These are phyloP conservation scores for Trichosporon ovoides DNA, from an alignment of 1,284 basidiomycete genomes.

Conservation along the genomic window DNA sequence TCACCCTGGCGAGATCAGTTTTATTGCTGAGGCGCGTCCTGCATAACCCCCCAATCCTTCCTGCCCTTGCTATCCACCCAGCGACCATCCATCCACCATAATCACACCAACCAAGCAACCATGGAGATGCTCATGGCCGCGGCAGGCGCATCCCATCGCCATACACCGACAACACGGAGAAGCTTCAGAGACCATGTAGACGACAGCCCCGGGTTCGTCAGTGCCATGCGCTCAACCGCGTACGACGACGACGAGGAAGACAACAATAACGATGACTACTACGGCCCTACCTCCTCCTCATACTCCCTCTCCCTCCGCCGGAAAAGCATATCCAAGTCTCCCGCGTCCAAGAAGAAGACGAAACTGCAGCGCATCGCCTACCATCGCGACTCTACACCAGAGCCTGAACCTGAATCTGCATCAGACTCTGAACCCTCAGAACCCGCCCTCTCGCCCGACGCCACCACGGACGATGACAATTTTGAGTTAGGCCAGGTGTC, in stretches of 20 bases:
- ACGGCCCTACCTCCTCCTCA: background rate
- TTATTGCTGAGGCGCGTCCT: background rate
- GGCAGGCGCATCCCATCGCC: background rate
- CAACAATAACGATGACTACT: background rate
- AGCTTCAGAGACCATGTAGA: background rate
- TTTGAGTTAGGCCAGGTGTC: background rate
- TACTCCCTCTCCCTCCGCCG: background rate
- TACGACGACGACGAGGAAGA: conserved; percentile 1
- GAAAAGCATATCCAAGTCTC: background rate
- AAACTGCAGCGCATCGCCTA: background rate
- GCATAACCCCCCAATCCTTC: conserved; percentile 4
- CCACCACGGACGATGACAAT: background rate
- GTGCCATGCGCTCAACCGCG: background rate
- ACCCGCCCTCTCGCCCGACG: background rate
- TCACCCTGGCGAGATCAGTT: too few species aligned
- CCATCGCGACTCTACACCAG: background rate
- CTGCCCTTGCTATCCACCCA: background rate
- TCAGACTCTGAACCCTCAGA: background rate
- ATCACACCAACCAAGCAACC: too few species aligned
- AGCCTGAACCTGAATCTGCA: background rate
- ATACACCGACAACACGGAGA: background rate
- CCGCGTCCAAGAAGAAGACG: background rate
- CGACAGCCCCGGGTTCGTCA: background rate
- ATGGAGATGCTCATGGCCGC: conserved; percentile 4
- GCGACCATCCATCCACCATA: too few species aligned